phyloP scores from a whole-genome alignment of 1,284 basidiomycete species.

The Moesziomyces antarcticus region DNA sequence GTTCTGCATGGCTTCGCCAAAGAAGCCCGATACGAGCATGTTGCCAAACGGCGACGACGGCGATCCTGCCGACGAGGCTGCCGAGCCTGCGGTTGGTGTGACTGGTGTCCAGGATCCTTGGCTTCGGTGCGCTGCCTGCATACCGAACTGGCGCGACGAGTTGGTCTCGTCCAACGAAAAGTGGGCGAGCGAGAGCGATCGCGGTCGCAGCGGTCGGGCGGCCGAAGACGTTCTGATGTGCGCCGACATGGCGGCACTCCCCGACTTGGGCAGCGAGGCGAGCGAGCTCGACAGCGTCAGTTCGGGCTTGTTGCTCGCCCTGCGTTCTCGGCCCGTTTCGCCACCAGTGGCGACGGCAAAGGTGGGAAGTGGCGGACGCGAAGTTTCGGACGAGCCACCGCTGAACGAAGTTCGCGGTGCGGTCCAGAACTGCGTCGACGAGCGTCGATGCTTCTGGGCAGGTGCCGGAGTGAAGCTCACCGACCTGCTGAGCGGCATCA shows the following conservation, averaged over 20 bases:
- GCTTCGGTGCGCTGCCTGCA: constrained; percentile 14
- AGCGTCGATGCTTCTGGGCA: constrained; percentile 33
- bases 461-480: constrained; percentile 31
- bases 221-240: constrained; percentile 28
- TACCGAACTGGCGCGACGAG: constrained; percentile 12
- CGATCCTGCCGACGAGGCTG: constrained; percentile 32
- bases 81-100: constrained; percentile 24
- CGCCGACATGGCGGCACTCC: constrained; percentile 8
- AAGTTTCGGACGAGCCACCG: constrained; percentile 1
- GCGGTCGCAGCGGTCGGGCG: constrained; percentile 23
- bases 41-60: constrained; percentile 38
- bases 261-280: constrained; percentile 18
- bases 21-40: constrained; percentile 43
- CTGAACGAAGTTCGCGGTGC: constrained; percentile 28
- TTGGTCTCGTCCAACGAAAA: constrained; percentile 22
- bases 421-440: constrained; percentile 45
- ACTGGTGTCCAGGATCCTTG: constrained; percentile 35
- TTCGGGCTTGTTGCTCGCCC: constrained; percentile 23
- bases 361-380: constrained; percentile 22
- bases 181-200: constrained; percentile 39
- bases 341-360: constrained; percentile 15
- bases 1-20: constrained; percentile 41
- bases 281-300: constrained; percentile 16
- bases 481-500: constrained; percentile 29
- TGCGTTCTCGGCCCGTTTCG: constrained; percentile 7